Conservation (phyloP, 495 filamentous ascomycete species). For the Daldinia vernicosa region DNA sequence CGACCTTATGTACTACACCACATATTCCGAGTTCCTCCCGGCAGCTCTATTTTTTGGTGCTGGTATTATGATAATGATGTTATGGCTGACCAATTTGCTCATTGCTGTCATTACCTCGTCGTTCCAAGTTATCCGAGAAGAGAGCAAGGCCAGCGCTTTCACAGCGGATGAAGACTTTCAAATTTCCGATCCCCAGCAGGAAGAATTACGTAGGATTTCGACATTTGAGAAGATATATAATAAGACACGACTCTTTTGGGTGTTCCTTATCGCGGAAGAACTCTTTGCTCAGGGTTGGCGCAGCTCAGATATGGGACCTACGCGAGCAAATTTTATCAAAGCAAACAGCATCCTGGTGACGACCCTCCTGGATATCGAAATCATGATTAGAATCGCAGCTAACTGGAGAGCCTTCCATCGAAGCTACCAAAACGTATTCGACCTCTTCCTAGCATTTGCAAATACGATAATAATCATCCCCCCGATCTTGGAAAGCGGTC, state of each 20-base stretch:
- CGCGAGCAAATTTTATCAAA: conserved; percentile 62
- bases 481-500: conserved; percentile 75
- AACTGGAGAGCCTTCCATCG: conserved; percentile 83
- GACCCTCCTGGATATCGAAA: conserved; percentile 80
- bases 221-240: conserved; percentile 73
- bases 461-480: conserved; percentile 90
- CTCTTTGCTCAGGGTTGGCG: conserved; percentile 78
- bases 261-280: conserved; percentile 78
- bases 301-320: conserved; percentile 72
- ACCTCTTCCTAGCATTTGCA: conserved; percentile 79
- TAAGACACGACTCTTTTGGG: conserved; percentile 80
- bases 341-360: conserved; percentile 80
- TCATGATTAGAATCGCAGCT: conserved; percentile 76
- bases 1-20: conserved; percentile 91
- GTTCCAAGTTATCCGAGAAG: conserved; percentile 97
- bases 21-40: conserved; percentile 88
- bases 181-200: conserved; percentile 53
- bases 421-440: conserved; percentile 76
- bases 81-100: conserved; percentile 96
- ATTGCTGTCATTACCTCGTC: conserved; percentile 99
- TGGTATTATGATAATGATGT: conserved; percentile 89
- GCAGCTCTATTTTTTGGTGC: conserved; percentile 85
- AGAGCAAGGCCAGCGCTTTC: conserved; percentile 93
- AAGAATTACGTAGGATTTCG: conserved; percentile 60
- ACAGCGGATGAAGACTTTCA: conserved; percentile 71